These are phyloP conservation scores for Amaranthus tricolor DNA, from an alignment of 179 eudicot species.

Conservation along the genomic window DNA sequence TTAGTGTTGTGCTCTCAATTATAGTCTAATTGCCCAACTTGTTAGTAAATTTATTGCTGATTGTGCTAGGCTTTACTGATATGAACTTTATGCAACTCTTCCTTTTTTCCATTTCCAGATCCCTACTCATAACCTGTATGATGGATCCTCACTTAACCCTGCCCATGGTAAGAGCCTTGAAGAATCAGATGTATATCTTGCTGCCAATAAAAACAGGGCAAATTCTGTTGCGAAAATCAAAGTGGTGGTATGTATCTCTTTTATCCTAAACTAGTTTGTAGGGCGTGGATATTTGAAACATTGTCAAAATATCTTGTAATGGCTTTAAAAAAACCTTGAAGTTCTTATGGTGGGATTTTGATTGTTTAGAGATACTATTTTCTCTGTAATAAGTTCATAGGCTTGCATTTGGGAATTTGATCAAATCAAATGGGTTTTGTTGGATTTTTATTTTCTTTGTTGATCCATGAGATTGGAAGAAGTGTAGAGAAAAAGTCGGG, in stretches of 20 bases:
- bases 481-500: no score
- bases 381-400: no score
- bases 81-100: neutral
- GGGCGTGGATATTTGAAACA: neutral
- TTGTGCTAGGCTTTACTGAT: conserved; percentile 7
- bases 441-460: no score
- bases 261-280: neutral
- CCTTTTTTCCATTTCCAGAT: conserved; percentile 44
- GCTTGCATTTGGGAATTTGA: no score
- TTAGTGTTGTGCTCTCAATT: neutral
- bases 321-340: no score
- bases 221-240: conserved; percentile 91
- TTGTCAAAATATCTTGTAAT: no score
- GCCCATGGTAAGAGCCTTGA: conserved; percentile 56
- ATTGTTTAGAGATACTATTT: no score
- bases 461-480: no score
- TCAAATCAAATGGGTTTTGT: no score
- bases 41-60: neutral
- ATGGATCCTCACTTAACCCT: conserved; percentile 39
- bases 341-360: no score
- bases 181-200: conserved; percentile 57
- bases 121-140: conserved; percentile 49
- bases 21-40: neutral
- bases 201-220: conserved; percentile 53
- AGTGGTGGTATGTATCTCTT: conserved; percentile 79